Percentiles rank a stretch among this genome's conserved stretches.
Evolutionary conservation across 768 basidiomycete species (phyloP).

Genomic region (Cystobasidium onofrii): DNA sequence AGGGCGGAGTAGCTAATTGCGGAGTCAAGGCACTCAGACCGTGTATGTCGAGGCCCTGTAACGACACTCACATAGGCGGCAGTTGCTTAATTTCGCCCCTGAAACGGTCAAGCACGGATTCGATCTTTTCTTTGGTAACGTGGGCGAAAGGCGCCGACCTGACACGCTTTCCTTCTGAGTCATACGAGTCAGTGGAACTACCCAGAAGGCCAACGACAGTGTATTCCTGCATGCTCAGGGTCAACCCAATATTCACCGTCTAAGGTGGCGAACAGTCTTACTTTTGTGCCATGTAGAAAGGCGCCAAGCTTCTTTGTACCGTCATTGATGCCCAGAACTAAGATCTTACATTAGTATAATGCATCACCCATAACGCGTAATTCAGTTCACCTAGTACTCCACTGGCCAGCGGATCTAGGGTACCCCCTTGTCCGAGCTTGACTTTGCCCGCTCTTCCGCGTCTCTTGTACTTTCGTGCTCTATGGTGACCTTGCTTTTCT

Average conservation of each 20-base stretch:
- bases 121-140: constrained; percentile 68
- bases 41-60: neutral
- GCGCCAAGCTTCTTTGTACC: constrained; percentile 77
- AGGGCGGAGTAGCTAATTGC: constrained; percentile 81
- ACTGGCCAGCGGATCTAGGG: constrained; percentile 90
- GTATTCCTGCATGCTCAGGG: constrained; percentile 61
- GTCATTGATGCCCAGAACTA: constrained; percentile 80
- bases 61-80: constrained; percentile 68
- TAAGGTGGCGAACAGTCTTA: constrained; percentile 42
- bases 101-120: constrained; percentile 62
- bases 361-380: too few species aligned
- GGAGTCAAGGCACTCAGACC: neutral
- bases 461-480: constrained; percentile 51
- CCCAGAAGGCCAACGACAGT: constrained; percentile 81
- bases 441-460: constrained; percentile 51
- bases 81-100: constrained; percentile 78
- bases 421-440: constrained; percentile 89
- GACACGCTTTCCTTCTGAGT: constrained; percentile 76
- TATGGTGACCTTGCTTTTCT: constrained; percentile 3
- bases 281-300: constrained; percentile 86
- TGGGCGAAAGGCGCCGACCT: constrained; percentile 60
- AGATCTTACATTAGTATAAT: neutral
- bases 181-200: constrained; percentile 89
- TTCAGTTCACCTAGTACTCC: constrained; percentile 73
- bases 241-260: neutral